Evolutionary conservation across 148 eudicot species (phyloP).

Genomic region (Rhododendron molle): DNA sequence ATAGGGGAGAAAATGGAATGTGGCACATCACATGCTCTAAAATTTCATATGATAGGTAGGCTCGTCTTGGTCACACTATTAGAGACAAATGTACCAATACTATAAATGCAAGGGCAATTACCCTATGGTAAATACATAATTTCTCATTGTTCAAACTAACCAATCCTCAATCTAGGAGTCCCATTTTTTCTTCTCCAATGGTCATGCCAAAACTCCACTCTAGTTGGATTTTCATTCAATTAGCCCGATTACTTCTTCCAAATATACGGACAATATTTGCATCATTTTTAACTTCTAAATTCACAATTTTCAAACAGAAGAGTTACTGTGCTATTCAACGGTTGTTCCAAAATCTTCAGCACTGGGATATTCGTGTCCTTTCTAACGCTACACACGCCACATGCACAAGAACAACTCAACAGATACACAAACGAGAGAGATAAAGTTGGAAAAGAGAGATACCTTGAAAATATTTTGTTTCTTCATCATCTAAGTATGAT

Average conservation of each 20-base stretch:
- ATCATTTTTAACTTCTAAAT: neutral
- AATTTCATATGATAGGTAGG: neutral
- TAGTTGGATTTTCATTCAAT: neutral
- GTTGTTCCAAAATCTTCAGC: neutral
- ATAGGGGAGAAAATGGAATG: neutral
- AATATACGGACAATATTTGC: neutral
- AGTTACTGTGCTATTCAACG: neutral
- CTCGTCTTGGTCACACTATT: neutral
- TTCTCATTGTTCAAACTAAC: neutral
- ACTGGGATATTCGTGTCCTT: neutral
- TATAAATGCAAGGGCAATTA: neutral
- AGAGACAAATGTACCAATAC: neutral
- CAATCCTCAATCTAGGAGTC: neutral
- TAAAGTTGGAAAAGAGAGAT: constrained; percentile 6
- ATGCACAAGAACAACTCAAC: neutral
- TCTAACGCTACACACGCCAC: neutral
- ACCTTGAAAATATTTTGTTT: constrained; percentile 13
- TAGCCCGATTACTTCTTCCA: neutral
- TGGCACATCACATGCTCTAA: neutral
- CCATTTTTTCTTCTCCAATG: neutral
- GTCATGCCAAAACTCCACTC: neutral
- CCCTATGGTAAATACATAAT: neutral
- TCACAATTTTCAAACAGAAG: neutral
- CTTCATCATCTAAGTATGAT: constrained; percentile 5
- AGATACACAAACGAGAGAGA: neutral